These are phyloP conservation scores for Saccharomycopsis crataegensis DNA, from an alignment of 1,139 yeast genomes.

Conservation along the genomic window DNA sequence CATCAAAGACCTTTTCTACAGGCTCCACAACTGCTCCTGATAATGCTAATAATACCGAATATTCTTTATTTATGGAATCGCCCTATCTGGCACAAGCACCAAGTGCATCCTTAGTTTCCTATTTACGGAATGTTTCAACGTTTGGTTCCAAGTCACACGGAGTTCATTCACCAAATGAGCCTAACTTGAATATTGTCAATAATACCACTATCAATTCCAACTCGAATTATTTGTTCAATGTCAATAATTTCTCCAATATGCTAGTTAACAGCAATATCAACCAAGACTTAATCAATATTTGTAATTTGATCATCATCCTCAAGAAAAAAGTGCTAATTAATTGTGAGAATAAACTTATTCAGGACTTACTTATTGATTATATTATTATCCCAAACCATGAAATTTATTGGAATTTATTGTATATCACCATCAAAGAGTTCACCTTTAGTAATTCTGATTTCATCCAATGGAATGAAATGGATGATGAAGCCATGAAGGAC, in stretches of 20 bases:
- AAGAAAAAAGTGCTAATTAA: conserved; percentile 22
- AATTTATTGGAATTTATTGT: conserved; percentile 20
- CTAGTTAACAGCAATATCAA: conserved; percentile 19
- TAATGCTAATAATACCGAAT: conserved; percentile 3
- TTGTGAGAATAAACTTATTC: conserved; percentile 20
- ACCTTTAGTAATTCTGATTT: conserved; percentile 17
- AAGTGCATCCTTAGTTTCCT: conserved; percentile 9
- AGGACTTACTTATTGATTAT: conserved; percentile 22
- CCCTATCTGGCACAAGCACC: conserved; percentile 14
- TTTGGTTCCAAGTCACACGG: conserved; percentile 21
- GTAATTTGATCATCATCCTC: conserved; percentile 19
- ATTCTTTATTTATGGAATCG: conserved; percentile 11
- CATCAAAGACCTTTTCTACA: background rate
- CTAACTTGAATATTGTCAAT: conserved; percentile 18
- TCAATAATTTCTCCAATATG: conserved; percentile 19
- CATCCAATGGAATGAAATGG: conserved; percentile 12
- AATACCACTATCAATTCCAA: conserved; percentile 18
- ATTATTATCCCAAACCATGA: conserved; percentile 20
- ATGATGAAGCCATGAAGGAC: conserved; percentile 14
- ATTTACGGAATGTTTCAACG: conserved; percentile 16
- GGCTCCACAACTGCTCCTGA: background rate
- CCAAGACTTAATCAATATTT: conserved; percentile 19
- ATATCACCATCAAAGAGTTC: conserved; percentile 23
- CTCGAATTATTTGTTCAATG: conserved; percentile 17
- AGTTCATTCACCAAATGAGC: conserved; percentile 19